Conservation (phyloP, 148 eudicot species). For the Vaccinium vitisidaea region DNA sequence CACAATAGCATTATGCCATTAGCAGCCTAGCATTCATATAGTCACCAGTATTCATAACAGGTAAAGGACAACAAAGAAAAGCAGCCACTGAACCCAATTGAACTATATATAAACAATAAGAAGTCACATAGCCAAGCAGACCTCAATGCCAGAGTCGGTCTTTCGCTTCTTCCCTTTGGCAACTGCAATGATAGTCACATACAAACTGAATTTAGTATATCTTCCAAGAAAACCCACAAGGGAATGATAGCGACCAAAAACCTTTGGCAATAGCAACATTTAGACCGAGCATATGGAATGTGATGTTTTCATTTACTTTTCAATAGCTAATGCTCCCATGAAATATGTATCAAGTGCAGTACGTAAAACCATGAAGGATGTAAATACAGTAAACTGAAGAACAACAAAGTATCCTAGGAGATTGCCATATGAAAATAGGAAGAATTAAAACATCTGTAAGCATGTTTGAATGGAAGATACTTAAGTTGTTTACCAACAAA, state of each 20-base stretch:
- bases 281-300: neutral
- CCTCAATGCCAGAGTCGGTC: constrained; percentile 75
- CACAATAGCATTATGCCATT: neutral
- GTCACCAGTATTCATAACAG: neutral
- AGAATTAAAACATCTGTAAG: neutral
- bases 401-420: constrained; percentile 2
- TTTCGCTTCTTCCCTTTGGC: constrained; percentile 92
- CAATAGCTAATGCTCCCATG: neutral
- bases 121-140: constrained; percentile 31
- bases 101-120: neutral
- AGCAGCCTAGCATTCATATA: neutral
- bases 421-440: neutral
- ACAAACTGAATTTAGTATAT: constrained; percentile 2
- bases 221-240: neutral
- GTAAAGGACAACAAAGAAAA: neutral
- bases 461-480: neutral
- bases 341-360: neutral
- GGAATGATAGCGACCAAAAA: neutral
- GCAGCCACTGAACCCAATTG: neutral
- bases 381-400: neutral
- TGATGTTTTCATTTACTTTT: neutral
- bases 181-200: constrained; percentile 41
- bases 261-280: neutral
- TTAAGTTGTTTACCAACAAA: constrained; percentile 1
- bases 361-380: neutral